Conservation (phyloP, 2,329 filamentous ascomycete species). For the Fusarium torulosum region DNA sequence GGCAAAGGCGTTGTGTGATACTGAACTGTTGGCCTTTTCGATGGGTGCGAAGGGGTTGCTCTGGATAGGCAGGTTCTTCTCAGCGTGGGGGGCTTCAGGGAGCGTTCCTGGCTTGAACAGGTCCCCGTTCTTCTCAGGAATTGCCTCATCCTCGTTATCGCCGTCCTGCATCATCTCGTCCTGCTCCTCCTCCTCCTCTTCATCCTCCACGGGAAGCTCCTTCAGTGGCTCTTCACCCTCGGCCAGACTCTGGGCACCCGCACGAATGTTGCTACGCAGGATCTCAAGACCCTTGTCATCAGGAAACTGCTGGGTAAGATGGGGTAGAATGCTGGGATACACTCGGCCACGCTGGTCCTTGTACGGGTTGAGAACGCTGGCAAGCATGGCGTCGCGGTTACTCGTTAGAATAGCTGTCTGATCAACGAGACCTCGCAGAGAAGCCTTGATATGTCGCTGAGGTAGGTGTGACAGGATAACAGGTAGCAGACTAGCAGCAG, state of each 20-base stretch:
- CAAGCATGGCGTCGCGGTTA: conserved; percentile 79
- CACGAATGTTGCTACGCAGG: conserved; percentile 70
- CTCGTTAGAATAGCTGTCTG: conserved; percentile 80
- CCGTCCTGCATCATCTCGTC: conserved; percentile 55
- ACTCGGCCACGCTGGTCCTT: conserved; percentile 72
- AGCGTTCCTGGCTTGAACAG: conserved; percentile 42
- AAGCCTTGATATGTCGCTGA: conserved; percentile 75
- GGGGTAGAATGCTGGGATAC: conserved; percentile 82
- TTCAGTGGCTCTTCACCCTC: conserved; percentile 42
- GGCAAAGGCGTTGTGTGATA: conserved; percentile 18
- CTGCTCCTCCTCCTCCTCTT: conserved; percentile 54
- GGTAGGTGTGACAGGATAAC: conserved; percentile 72
- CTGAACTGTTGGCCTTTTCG: conserved; percentile 33
- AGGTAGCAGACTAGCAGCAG: conserved; percentile 73
- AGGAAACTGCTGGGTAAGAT: conserved; percentile 76
- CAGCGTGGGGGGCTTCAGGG: conserved; percentile 35
- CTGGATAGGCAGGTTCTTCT: conserved; percentile 48
- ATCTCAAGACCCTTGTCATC: conserved; percentile 77
- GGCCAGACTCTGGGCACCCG: conserved; percentile 46
- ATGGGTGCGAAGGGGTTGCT: conserved; percentile 55
- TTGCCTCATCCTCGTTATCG: conserved; percentile 53
- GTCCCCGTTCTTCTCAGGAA: conserved; percentile 31
- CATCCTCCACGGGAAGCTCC: conserved; percentile 45
- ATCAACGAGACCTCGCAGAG: conserved; percentile 80
- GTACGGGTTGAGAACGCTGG: conserved; percentile 85